phyloP scores from a whole-genome alignment of 2,329 filamentous ascomycete genomes.

The Colletotrichum sp. region DNA sequence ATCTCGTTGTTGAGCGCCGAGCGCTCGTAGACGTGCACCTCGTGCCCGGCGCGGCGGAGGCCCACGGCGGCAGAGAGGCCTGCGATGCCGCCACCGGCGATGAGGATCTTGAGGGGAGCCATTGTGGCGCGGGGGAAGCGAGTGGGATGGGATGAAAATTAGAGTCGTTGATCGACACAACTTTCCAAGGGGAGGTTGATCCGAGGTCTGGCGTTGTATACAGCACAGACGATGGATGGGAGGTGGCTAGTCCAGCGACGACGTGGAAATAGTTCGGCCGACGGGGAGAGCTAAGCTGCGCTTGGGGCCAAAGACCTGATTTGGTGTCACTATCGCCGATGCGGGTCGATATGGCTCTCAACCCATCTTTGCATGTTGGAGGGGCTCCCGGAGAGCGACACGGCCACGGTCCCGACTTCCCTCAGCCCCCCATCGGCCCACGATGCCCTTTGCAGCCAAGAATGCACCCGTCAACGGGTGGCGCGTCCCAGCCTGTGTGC shows the following conservation, averaged over 20 bases:
- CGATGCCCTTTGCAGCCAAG: not conserved
- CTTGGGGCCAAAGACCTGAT: not conserved
- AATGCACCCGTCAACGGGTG: not conserved
- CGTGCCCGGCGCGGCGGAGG: conserved; percentile 37
- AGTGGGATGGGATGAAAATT: not conserved
- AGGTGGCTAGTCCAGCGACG: not conserved
- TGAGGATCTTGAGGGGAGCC: conserved; percentile 22
- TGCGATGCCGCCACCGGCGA: conserved; percentile 41
- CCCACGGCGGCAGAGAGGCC: conserved; percentile 37
- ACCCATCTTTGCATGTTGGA: not conserved
- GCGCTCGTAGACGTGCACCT: conserved; percentile 38
- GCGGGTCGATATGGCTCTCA: not conserved
- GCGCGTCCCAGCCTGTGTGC: not conserved
- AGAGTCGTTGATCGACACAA: not conserved
- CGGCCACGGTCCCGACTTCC: not conserved
- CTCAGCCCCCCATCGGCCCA: not conserved
- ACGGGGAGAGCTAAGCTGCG: not conserved
- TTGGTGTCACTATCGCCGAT: not conserved
- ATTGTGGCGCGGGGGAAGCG: not conserved
- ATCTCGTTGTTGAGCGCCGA: conserved; percentile 40
- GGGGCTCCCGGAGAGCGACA: not conserved
- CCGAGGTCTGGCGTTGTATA: not conserved
- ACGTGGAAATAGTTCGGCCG: not conserved
- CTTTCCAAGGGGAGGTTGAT: not conserved
- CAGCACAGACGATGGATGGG: not conserved